A percentile compares a stretch with the other conserved stretches of the same genome.
Evolutionary conservation across 352 stramenopile species (phyloP).

Genomic region (Globisporangium barbulae): DNA sequence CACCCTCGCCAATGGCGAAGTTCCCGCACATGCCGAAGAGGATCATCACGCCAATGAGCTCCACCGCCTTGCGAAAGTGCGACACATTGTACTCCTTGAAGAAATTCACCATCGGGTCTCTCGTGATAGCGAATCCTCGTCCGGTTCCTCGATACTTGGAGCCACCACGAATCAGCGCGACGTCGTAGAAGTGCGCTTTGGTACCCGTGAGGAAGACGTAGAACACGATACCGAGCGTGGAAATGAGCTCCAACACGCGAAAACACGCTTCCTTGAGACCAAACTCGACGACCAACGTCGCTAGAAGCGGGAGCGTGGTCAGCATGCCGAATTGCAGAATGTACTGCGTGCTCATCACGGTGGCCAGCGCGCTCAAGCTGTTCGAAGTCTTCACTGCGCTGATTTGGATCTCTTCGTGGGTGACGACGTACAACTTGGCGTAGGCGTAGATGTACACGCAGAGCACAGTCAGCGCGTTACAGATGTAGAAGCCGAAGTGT

Average conservation of each 20-base stretch:
- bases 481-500: conserved; percentile 90
- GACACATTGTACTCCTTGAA: conserved; percentile 88
- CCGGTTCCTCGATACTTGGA: conserved; percentile 86
- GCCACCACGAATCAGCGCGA: conserved; percentile 76
- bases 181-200: conserved; percentile 86
- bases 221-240: conserved; percentile 80
- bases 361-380: conserved; percentile 58
- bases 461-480: conserved; percentile 81
- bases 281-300: conserved; percentile 79
- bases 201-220: conserved; percentile 87
- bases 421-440: conserved; percentile 77
- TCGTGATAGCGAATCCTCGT: conserved; percentile 84
- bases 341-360: conserved; percentile 86
- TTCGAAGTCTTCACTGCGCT: conserved; percentile 59
- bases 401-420: conserved; percentile 58
- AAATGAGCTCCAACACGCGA: conserved; percentile 77
- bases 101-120: conserved; percentile 85
- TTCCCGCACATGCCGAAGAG: conserved; percentile 76
- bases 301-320: conserved; percentile 74
- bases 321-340: conserved; percentile 86
- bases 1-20: conserved; percentile 65
- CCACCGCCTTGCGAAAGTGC: conserved; percentile 86
- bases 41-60: conserved; percentile 84
- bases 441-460: conserved; percentile 88
- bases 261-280: conserved; percentile 66